These are phyloP conservation scores for Narthecium ossifragum DNA, from an alignment of 106 monocot genomes.

Conservation along the genomic window DNA sequence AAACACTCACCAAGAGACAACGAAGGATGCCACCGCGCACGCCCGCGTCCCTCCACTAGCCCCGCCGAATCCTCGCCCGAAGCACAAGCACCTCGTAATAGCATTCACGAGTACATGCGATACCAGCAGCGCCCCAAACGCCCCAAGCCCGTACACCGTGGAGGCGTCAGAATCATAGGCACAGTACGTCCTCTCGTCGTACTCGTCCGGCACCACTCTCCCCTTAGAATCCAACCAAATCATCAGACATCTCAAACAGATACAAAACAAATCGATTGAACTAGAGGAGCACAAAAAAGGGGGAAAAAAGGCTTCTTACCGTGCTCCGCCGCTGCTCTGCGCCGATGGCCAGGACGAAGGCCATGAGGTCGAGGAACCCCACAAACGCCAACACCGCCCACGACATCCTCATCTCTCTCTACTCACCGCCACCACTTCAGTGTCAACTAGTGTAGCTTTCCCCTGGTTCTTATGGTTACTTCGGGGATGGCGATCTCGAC, in stretches of 20 bases:
- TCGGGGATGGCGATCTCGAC: too few species aligned
- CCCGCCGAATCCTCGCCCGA: constrained; percentile 18
- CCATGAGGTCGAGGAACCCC: constrained; percentile 58
- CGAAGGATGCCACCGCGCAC: constrained; percentile 46
- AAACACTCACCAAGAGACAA: constrained; percentile 61
- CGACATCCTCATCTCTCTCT: constrained; percentile 34
- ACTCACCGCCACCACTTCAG: too few species aligned
- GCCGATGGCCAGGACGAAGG: constrained; percentile 90
- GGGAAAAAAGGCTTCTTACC: constrained; percentile 17
- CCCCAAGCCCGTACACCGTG: constrained; percentile 78
- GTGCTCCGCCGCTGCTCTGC: constrained; percentile 88
- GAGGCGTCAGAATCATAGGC: constrained; percentile 81
- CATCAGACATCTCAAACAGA: background rate
- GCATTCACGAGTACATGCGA: constrained; percentile 46
- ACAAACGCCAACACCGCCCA: constrained; percentile 33
- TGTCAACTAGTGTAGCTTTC: too few species aligned
- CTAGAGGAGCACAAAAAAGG: background rate
- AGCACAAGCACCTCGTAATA: constrained; percentile 73
- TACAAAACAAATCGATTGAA: constrained; percentile 1
- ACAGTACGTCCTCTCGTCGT: constrained; percentile 85
- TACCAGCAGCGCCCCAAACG: constrained; percentile 62
- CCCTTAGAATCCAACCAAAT: constrained; percentile 40
- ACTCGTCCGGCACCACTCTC: constrained; percentile 82
- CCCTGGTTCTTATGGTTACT: too few species aligned
- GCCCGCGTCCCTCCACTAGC: constrained; percentile 16